Conservation (phyloP, 192 early-diverging fungal genomes). For the Gonapodya prolifera region DNA sequence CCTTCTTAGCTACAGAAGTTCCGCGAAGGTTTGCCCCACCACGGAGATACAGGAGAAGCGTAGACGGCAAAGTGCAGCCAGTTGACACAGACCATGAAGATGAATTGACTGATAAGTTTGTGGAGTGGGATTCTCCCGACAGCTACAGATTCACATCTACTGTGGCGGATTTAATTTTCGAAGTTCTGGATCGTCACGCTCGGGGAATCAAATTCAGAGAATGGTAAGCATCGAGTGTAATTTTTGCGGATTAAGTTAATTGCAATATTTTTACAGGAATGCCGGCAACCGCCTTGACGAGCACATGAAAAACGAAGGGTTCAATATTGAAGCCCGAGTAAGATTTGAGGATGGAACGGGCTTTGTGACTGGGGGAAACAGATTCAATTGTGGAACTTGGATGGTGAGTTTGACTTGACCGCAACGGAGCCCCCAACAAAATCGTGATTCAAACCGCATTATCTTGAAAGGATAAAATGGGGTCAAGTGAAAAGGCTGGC, state of each 20-base stretch:
- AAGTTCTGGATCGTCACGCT: slow-evolving; percentile 84
- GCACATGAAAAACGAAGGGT: slow-evolving; percentile 85
- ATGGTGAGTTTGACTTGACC: slow-evolving; percentile 70
- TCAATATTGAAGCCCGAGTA: slow-evolving; percentile 64
- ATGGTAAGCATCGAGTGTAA: slow-evolving; percentile 21
- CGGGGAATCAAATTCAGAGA: slow-evolving; percentile 84
- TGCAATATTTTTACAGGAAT: slow-evolving; percentile 27
- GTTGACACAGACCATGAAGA: slow-evolving; percentile 12
- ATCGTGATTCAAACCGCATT: neutral
- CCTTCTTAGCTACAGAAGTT: slow-evolving; percentile 56
- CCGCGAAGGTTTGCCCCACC: slow-evolving; percentile 71
- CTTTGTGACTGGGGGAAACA: slow-evolving; percentile 74
- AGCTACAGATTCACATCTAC: slow-evolving; percentile 54
- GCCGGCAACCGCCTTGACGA: slow-evolving; percentile 77
- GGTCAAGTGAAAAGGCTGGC: slow-evolving; percentile 85
- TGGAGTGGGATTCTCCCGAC: slow-evolving; percentile 46
- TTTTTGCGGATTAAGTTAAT: neutral
- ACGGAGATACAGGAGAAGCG: slow-evolving; percentile 23
- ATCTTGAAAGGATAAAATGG: slow-evolving; percentile 37
- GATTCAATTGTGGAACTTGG: slow-evolving; percentile 97
- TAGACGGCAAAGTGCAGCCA: slow-evolving; percentile 17
- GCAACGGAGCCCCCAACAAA: neutral
- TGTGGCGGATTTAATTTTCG: slow-evolving; percentile 76
- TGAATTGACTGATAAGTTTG: slow-evolving; percentile 28
- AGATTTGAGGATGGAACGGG: slow-evolving; percentile 57